Evolutionary conservation across 2,329 filamentous ascomycete species (phyloP), one percentile per base, ranked within the genome.

Genomic region (Xylariaceae sp.): DNA sequence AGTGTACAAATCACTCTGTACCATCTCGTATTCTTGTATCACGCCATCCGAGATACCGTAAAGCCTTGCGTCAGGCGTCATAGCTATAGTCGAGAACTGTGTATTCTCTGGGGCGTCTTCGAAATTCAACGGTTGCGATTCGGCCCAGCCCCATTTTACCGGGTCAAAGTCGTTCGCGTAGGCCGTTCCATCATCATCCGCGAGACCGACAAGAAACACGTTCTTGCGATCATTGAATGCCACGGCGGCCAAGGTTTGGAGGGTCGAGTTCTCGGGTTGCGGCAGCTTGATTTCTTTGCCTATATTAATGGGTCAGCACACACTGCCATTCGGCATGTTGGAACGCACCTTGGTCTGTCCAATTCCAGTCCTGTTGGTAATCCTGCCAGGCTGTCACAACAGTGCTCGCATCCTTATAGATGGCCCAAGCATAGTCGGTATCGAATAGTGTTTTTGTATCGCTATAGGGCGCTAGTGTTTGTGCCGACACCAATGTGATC

Each of bases 391-490:
- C 42, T 3, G 42, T 44, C 27, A n/a, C 42, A 14, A 44, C 10
- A 17, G 2, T 11, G 5, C 27, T 17, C 6, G 22, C 27, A 5
- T 32, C 27, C 9, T 44, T 33, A 17, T 32, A 44, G 22, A 44
- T 32, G 30, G 22, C 42, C 62, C 43, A 45, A 14, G 19, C 32
- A 39, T 45, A 45, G 32, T 45, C 43, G 6, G 43, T 35, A 15
- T 27, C 22, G 7, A 27, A 27, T 27, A 27, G 7, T 5, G 22
- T 27, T 27, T 27, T 27, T 4, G 22, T 27, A 7, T 27, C 22
- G 22, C 22, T 27, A 27, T 27, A 27, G 22, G 22, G 22, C 22
- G 4, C 31, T 7, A 45, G 43, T 9, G 36, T 27, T 32, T 47
- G 45, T 10, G 30, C 36, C 38, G 45, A 47, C 10, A 47, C 30